Evolutionary conservation across 2,329 filamentous ascomycete species (phyloP).

Genomic region (Neonectria sp.): DNA sequence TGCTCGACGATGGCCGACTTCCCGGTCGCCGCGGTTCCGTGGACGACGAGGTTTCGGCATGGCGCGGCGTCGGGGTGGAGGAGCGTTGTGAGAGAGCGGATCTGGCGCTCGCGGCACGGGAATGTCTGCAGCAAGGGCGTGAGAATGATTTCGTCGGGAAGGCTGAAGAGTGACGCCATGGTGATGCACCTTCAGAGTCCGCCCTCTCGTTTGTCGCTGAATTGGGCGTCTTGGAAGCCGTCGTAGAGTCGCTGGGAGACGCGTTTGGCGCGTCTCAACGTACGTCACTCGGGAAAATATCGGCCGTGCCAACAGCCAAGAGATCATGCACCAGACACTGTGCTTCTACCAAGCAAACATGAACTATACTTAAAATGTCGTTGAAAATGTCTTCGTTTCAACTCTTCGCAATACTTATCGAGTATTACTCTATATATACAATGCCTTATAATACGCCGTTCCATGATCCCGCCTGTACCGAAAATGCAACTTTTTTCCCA

Average conservation of each 20-base stretch:
- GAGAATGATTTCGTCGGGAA: constrained; percentile 67
- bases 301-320: constrained; percentile 26
- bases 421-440: background rate
- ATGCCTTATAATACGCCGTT: constrained; percentile 24
- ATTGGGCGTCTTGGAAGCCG: constrained; percentile 28
- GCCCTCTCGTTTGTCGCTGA: constrained; percentile 15
- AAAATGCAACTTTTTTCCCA: constrained; percentile 25
- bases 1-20: constrained; percentile 81
- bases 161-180: constrained; percentile 62
- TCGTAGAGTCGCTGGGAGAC: constrained; percentile 39
- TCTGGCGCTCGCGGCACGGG: constrained; percentile 72
- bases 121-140: constrained; percentile 63
- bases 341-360: background rate
- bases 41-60: constrained; percentile 81
- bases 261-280: constrained; percentile 48
- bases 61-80: constrained; percentile 74
- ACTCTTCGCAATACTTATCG: background rate
- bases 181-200: background rate
- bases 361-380: background rate
- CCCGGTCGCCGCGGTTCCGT: constrained; percentile 89
- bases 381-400: background rate
- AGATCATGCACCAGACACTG: background rate
- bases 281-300: constrained; percentile 49
- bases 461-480: constrained; percentile 19
- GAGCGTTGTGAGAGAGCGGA: constrained; percentile 70